Evolutionary conservation across 352 stramenopile genomes (phyloP).

Genomic region (Elongisporangium undulatum): DNA sequence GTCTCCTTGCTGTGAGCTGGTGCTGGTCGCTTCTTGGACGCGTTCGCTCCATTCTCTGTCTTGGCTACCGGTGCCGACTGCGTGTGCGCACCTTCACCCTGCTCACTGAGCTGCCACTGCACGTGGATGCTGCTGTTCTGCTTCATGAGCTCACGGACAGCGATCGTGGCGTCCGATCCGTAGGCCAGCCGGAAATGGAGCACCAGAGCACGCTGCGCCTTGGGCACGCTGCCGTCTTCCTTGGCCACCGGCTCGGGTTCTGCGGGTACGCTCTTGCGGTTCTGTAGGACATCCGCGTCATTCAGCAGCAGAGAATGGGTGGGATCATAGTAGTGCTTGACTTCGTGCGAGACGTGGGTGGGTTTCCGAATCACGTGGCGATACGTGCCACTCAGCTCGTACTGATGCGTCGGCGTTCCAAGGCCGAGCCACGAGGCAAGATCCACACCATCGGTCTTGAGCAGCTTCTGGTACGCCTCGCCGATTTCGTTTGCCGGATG

Average conservation of each 20-base stretch:
- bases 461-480: conserved; percentile 41
- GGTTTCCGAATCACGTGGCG: conserved; percentile 89
- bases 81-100: conserved; percentile 4
- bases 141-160: conserved; percentile 93
- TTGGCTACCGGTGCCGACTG: not conserved
- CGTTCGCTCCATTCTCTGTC: conserved; percentile 1
- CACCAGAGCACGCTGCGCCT: conserved; percentile 30
- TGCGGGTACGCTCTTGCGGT: not conserved
- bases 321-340: conserved; percentile 87
- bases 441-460: conserved; percentile 55
- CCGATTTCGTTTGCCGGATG: conserved; percentile 78
- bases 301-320: conserved; percentile 88
- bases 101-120: conserved; percentile 45
- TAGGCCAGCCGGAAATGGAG: conserved; percentile 62
- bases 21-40: conserved; percentile 3
- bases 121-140: conserved; percentile 81
- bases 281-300: conserved; percentile 72
- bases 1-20: conserved; percentile 26
- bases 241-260: conserved; percentile 5
- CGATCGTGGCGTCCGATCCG: conserved; percentile 90
- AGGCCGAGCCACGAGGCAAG: conserved; percentile 23
- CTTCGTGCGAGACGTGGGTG: conserved; percentile 67
- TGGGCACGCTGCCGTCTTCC: not conserved
- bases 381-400: conserved; percentile 86
- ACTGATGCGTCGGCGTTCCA: conserved; percentile 38